Percentiles rank a stretch among this genome's conserved stretches.
phyloP scores from a whole-genome alignment of 352 stramenopile species.

The Aphanomyces euteiches region DNA sequence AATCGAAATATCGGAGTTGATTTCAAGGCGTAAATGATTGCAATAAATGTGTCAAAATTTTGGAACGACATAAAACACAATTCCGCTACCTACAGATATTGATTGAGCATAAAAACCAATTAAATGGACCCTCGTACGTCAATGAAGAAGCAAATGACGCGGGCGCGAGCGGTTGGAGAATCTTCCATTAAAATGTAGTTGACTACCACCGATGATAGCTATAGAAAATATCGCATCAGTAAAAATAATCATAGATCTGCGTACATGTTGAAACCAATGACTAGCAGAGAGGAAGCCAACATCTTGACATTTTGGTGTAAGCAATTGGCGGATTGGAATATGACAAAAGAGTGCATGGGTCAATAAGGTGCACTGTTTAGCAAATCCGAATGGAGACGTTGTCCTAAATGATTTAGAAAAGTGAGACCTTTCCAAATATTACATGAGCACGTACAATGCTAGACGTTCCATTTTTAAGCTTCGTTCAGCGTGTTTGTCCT shows the following conservation, averaged over 20 bases:
- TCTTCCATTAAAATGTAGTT: slow-evolving; percentile 76
- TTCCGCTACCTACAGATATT: slow-evolving; percentile 52
- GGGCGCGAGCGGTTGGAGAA: slow-evolving; percentile 51
- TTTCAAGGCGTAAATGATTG: slow-evolving; percentile 81
- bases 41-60: slow-evolving; percentile 80
- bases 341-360: slow-evolving; percentile 75
- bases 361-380: slow-evolving; percentile 70
- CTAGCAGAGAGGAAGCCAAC: slow-evolving; percentile 59
- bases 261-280: slow-evolving; percentile 83
- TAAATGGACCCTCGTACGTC: slow-evolving; percentile 38
- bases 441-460: slow-evolving; percentile 5
- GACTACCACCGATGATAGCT: slow-evolving; percentile 80
- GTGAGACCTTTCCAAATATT: too few relatives aligned
- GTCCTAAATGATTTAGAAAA: neutral
- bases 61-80: slow-evolving; percentile 56
- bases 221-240: slow-evolving; percentile 11
- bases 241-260: slow-evolving; percentile 24
- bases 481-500: neutral
- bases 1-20: slow-evolving; percentile 83
- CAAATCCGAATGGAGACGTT: slow-evolving; percentile 53
- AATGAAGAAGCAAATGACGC: slow-evolving; percentile 77
- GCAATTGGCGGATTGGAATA: slow-evolving; percentile 53
- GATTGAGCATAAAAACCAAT: neutral
- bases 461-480: neutral
- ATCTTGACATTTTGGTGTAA: slow-evolving; percentile 34